Conservation (phyloP, 2,329 filamentous ascomycete genomes). For the Calonectria hongkongensis region DNA sequence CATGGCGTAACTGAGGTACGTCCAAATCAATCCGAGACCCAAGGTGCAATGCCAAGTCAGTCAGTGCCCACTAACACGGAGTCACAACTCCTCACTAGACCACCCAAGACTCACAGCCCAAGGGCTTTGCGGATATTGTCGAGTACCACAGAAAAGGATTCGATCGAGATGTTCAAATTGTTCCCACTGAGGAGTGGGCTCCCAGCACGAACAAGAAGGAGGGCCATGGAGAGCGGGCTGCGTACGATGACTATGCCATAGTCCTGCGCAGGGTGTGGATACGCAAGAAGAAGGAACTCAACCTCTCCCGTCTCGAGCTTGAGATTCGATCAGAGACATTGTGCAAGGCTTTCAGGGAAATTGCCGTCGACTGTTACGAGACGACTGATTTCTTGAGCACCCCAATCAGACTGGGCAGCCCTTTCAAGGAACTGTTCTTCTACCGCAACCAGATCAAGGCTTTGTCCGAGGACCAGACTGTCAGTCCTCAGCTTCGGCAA, state of each 20-base stretch:
- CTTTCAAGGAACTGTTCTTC: constrained; percentile 33
- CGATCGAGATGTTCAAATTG: constrained; percentile 4
- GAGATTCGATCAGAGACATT: constrained; percentile 18
- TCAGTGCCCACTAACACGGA: background rate
- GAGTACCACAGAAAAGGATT: constrained; percentile 10
- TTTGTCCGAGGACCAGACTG: background rate
- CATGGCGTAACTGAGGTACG: constrained; percentile 4
- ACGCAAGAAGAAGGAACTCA: constrained; percentile 2
- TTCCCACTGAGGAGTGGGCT: constrained; percentile 9
- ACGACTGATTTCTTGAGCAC: background rate
- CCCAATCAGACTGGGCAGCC: constrained; percentile 25
- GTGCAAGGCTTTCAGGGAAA: constrained; percentile 19
- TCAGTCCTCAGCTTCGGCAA: background rate
- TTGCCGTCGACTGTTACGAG: constrained; percentile 15
- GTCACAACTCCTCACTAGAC: background rate
- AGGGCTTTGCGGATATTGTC: constrained; percentile 30
- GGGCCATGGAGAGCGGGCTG: background rate
- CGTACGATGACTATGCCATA: constrained; percentile 24
- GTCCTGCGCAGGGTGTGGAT: constrained; percentile 30
- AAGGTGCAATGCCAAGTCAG: background rate
- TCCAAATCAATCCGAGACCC: background rate
- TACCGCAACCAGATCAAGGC: constrained; percentile 16
- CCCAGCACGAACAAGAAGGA: constrained; percentile 6
- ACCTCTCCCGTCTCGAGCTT: constrained; percentile 6
- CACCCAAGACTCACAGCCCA: background rate